phyloP scores from a whole-genome alignment of 2,329 filamentous ascomycete genomes.

The Fusarium circinatum region DNA sequence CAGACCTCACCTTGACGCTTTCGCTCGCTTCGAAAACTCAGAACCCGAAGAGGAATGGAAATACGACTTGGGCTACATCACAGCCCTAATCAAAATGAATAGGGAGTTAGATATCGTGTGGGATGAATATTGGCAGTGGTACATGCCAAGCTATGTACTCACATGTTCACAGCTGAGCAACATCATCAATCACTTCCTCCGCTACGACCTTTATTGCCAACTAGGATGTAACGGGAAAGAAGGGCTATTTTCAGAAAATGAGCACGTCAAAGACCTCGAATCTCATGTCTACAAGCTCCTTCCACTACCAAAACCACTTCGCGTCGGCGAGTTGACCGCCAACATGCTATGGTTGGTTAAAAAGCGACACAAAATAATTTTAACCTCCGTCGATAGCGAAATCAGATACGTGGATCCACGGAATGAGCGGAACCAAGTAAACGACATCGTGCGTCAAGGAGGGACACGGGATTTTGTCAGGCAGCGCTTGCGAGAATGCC shows the following conservation, averaged over 20 bases:
- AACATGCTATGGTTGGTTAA: neutral
- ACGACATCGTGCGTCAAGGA: neutral
- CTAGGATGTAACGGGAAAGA: neutral
- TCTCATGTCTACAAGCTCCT: neutral
- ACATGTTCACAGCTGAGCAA: neutral
- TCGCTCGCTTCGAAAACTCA: neutral
- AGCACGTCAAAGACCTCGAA: neutral
- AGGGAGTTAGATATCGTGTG: neutral
- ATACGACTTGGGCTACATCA: neutral
- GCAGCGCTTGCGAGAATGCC: neutral
- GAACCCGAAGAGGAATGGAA: neutral
- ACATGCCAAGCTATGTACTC: neutral
- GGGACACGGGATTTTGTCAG: neutral
- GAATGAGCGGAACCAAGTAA: neutral
- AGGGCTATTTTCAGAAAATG: neutral
- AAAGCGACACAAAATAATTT: accelerated
- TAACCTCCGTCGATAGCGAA: accelerated
- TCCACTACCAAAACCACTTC: neutral
- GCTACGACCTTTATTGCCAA: neutral
- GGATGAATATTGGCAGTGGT: neutral
- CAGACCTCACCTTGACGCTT: neutral
- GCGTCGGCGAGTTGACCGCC: accelerated
- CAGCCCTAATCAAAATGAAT: neutral
- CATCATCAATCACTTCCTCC: neutral
- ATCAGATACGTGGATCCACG: neutral